Evolutionary conservation across 208 protist species (phyloP), one percentile per base, ranked within the genome.

Genomic region (Porcisia hertigi): DNA sequence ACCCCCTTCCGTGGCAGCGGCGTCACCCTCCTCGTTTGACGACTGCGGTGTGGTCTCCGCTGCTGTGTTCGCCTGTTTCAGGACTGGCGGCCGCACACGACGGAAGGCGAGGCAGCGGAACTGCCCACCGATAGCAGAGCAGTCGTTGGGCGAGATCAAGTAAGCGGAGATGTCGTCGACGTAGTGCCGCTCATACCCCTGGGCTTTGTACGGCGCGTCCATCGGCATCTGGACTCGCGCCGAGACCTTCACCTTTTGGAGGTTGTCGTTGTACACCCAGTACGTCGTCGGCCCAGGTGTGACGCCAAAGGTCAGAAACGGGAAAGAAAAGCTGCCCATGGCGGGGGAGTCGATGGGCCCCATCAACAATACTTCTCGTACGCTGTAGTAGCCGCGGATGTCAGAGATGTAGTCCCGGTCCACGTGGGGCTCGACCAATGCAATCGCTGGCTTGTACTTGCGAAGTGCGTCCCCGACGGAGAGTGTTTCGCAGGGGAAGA

Each of bases 341-440:
- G 85, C 89, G 0, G 92, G 92, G 34, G 84, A 87, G 80, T 96
- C 92, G 41, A 96, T 79, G 2, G 81, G 82, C 8, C 92, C 92
- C 23, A 94, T 62, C 5, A 71, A 69, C 43, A 94, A 45, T 65
- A 96, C 89, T 79, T 94, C 89, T 41, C 92, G 81, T 54, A 94
- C 85, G n/a, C 79, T 88, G 75, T 82, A 83, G 70, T 81, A 96
- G 58, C 92, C 92, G 23, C 92, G 87, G 2, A 96, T 25, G 58
- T 94, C 89, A 25, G 80, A 82, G 16, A 94, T 43, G 76, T 79
- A 96, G 73, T 96, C 92, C 30, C 86, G 69, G 66, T 88, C 88
- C n/a, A 86, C 77, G 75, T 96, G 92, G 43, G 92, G 92, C 75
- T 94, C 88, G 16, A 94, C 89, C 18, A 96, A 23, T 1, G 84